Percentiles rank a stretch among this genome's conserved stretches.
phyloP scores from a whole-genome alignment of 306 rosid species.

The Potentilla sterilis region DNA sequence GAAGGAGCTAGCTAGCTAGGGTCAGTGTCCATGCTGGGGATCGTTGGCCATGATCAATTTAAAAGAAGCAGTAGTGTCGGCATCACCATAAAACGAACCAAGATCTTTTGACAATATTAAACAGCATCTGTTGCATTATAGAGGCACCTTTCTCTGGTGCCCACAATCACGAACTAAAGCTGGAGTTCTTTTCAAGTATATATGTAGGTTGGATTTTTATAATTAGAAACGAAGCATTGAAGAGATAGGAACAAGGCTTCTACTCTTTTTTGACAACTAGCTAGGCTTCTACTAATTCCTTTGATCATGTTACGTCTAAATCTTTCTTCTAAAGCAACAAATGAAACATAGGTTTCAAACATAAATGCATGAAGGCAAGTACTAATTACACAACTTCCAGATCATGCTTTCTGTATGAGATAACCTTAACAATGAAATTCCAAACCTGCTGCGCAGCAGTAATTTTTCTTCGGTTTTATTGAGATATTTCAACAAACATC shows the following conservation, averaged over 20 bases:
- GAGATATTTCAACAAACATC: neutral
- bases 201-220: neutral
- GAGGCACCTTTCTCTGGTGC: slow-evolving; percentile 2
- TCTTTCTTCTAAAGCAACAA: neutral
- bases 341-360: neutral
- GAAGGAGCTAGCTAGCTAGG: neutral
- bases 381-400: neutral
- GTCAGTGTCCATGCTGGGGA: slow-evolving; percentile 28
- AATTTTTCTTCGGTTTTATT: neutral
- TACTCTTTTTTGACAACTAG: neutral
- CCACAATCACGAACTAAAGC: neutral
- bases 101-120: slow-evolving; percentile 34
- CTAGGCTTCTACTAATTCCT: too few species aligned
- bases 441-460: neutral
- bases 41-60: slow-evolving; percentile 26
- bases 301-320: neutral
- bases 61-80: slow-evolving; percentile 33
- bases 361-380: neutral
- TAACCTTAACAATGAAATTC: neutral
- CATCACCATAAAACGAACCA: slow-evolving; percentile 25
- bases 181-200: neutral
- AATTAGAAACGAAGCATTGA: slow-evolving; percentile 3
- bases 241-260: neutral
- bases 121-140: slow-evolving; percentile 11
- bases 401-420: neutral